Conservation (phyloP, 305 asterid species). For the Solanum chacoense region DNA sequence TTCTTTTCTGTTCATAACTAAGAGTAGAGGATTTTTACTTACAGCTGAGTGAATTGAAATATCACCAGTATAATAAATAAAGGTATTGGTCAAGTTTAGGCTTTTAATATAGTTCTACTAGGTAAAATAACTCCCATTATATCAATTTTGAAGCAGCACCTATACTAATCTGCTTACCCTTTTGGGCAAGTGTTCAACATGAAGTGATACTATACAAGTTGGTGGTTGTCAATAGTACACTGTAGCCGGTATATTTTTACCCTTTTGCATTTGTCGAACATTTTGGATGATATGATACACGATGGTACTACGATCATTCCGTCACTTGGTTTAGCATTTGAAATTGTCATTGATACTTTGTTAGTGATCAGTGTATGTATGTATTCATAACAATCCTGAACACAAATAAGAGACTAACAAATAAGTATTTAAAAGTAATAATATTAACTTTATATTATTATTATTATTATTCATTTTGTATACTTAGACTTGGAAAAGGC, state of each 20-base stretch:
- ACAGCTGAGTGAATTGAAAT: neutral
- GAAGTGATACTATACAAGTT: neutral
- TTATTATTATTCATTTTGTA: neutral
- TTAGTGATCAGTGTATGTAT: neutral
- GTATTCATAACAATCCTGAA: neutral
- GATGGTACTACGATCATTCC: neutral
- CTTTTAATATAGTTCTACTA: neutral
- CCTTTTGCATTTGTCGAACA: neutral
- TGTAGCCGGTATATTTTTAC: neutral
- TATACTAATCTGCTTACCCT: neutral
- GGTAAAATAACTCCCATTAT: neutral
- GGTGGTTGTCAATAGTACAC: neutral
- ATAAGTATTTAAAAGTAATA: neutral
- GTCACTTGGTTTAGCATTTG: neutral
- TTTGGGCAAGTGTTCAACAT: neutral
- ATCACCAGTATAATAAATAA: neutral
- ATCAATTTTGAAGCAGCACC: neutral
- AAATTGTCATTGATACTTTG: neutral
- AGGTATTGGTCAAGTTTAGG: neutral
- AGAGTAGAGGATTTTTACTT: neutral
- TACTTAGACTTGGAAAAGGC: conserved; percentile 28
- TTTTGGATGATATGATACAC: neutral
- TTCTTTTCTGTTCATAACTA: conserved; percentile 10
- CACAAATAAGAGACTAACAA: neutral
- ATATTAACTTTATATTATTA: neutral